These are phyloP conservation scores for Botrytis galanthina DNA, from an alignment of 2,329 filamentous ascomycete genomes.

Conservation along the genomic window DNA sequence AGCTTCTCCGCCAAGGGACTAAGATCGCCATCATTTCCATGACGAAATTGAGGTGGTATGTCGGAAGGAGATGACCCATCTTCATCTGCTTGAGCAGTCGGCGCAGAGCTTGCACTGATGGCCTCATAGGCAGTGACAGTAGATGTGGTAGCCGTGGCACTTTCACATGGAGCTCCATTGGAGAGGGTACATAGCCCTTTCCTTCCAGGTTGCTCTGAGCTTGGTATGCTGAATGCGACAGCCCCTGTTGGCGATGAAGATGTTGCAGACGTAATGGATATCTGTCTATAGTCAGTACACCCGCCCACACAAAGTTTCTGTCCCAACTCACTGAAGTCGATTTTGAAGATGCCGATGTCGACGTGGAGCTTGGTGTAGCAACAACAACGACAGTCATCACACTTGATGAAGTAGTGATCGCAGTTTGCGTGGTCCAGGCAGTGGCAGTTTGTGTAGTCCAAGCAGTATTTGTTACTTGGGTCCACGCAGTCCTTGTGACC, in stretches of 20 bases:
- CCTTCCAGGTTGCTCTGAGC: conserved; percentile 11
- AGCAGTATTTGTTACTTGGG: conserved; percentile 15
- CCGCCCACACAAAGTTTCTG: neutral
- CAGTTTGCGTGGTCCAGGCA: conserved; percentile 10
- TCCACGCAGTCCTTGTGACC: conserved; percentile 10
- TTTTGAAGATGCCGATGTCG: neutral
- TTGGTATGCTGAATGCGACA: neutral
- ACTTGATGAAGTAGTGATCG: conserved; percentile 5
- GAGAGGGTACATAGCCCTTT: conserved; percentile 7
- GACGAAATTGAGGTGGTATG: neutral
- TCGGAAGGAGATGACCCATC: neutral
- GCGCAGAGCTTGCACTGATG: neutral
- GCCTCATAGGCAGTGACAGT: neutral
- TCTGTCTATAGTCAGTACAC: conserved; percentile 8
- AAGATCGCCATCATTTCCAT: conserved; percentile 20
- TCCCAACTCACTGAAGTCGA: conserved; percentile 6
- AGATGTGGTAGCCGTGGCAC: neutral
- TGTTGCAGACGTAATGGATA: neutral
- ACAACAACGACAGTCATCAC: neutral
- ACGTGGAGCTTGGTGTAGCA: conserved; percentile 3
- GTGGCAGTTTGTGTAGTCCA: conserved; percentile 17
- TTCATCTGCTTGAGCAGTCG: conserved; percentile 12
- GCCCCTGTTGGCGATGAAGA: neutral
- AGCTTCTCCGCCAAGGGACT: conserved; percentile 32
- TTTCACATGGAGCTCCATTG: conserved; percentile 8